Evolutionary conservation across 192 early-diverging fungal genomes (phyloP).

Genomic region (Podila epicladia): DNA sequence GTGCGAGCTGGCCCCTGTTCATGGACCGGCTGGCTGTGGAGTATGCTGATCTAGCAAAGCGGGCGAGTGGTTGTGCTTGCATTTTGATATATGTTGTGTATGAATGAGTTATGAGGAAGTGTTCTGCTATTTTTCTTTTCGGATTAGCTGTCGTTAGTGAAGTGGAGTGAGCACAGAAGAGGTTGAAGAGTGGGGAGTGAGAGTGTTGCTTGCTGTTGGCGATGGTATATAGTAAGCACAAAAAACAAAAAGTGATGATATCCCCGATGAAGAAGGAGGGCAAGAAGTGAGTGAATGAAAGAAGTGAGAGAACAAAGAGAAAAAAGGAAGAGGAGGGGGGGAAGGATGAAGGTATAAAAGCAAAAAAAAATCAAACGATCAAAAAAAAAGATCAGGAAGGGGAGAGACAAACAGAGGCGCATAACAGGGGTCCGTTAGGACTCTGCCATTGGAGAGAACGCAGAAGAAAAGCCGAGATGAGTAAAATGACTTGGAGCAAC

Average conservation of each 20-base stretch:
- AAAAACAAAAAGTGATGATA: background rate
- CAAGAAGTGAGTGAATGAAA: background rate
- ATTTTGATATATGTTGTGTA: slow-evolving; percentile 4
- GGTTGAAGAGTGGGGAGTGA: slow-evolving; percentile 6
- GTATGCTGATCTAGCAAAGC: slow-evolving; percentile 37
- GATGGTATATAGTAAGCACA: background rate
- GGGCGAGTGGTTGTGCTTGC: slow-evolving; percentile 40
- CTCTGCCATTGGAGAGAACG: too few relatives aligned
- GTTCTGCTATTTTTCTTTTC: background rate
- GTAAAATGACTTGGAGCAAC: background rate
- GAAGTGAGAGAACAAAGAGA: slow-evolving; percentile 2
- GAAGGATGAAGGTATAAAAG: background rate
- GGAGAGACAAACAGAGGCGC: too few relatives aligned
- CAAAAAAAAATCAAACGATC: slow-evolving; percentile 2
- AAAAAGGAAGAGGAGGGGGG: background rate
- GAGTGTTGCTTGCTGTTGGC: background rate
- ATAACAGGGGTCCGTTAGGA: too few relatives aligned
- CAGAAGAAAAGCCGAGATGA: slow-evolving; percentile 4
- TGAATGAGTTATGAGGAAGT: background rate
- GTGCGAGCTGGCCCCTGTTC: slow-evolving; percentile 14
- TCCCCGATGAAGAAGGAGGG: background rate
- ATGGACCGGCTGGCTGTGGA: slow-evolving; percentile 16
- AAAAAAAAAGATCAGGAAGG: background rate
- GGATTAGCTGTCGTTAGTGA: background rate
- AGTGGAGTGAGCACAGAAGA: background rate